Conservation (phyloP, 2,329 filamentous ascomycete genomes). For the Aspergillus ochraceus region DNA sequence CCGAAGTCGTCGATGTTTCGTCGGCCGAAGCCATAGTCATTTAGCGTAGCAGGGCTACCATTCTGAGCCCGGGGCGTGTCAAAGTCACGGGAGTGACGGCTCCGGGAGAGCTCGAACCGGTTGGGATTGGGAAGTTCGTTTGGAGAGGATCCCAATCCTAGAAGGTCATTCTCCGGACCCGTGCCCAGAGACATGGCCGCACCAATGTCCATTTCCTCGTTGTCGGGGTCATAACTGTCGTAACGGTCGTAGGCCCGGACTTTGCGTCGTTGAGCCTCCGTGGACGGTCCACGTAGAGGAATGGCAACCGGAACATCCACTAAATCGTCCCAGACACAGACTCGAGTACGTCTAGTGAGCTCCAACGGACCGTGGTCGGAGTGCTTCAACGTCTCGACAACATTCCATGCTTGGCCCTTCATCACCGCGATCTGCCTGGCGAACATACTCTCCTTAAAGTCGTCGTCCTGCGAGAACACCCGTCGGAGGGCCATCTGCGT, state of each 20-base stretch:
- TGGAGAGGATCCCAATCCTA: constrained; percentile 59
- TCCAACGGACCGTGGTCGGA: constrained; percentile 90
- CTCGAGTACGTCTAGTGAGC: constrained; percentile 82
- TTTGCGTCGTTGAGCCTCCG: constrained; percentile 73
- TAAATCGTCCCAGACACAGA: constrained; percentile 97
- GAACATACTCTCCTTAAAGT: constrained; percentile 99
- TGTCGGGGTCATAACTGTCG: constrained; percentile 48
- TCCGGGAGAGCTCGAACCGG: constrained; percentile 66
- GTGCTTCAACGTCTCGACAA: constrained; percentile 94
- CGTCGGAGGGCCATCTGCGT: constrained; percentile 82
- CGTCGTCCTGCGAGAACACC: constrained; percentile 87
- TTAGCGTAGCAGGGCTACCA: constrained; percentile 37
- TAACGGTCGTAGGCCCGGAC: constrained; percentile 45
- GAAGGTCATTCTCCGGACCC: constrained; percentile 61
- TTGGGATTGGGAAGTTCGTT: constrained; percentile 72
- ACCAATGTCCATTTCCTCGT: constrained; percentile 93
- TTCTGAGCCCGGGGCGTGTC: constrained; percentile 30
- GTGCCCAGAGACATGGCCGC: constrained; percentile 62
- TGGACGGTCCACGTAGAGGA: constrained; percentile 79
- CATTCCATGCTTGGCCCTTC: constrained; percentile 99
- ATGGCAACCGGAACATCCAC: constrained; percentile 95
- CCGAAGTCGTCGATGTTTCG: constrained; percentile 31
- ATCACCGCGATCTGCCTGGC: constrained; percentile 97
- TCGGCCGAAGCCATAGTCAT: constrained; percentile 29
- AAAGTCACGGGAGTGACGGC: constrained; percentile 39